Percentiles rank a stretch among this genome's conserved stretches.
Evolutionary conservation across 2,329 filamentous ascomycete species (phyloP).

Genomic region (Westerdykella sp.): DNA sequence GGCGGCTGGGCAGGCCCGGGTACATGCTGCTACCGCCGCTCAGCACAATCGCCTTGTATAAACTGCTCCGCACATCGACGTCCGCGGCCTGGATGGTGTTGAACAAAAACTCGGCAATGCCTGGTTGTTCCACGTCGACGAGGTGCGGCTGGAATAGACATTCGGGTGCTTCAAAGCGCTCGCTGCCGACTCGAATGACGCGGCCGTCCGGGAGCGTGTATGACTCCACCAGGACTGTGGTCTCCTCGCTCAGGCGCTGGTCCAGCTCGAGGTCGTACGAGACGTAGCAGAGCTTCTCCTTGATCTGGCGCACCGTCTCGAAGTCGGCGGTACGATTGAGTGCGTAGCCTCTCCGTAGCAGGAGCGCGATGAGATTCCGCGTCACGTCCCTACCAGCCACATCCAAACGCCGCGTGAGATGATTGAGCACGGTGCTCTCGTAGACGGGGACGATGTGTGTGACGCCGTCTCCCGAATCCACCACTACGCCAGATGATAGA

Average conservation of each 20-base stretch:
- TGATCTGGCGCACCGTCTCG: slow-evolving; percentile 96
- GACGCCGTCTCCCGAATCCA: slow-evolving; percentile 96
- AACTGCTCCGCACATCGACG: slow-evolving; percentile 84
- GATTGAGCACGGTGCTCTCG: slow-evolving; percentile 95
- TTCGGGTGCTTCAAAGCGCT: slow-evolving; percentile 95
- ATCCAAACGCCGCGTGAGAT: slow-evolving; percentile 87
- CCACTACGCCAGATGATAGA: slow-evolving; percentile 78
- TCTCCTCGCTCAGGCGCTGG: slow-evolving; percentile 93
- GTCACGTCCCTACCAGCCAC: slow-evolving; percentile 96
- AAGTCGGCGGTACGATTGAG: slow-evolving; percentile 98
- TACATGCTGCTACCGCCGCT: slow-evolving; percentile 99
- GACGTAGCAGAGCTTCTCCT: slow-evolving; percentile 99
- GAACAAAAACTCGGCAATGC: slow-evolving; percentile 95
- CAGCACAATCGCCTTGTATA: slow-evolving; percentile 96
- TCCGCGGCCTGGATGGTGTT: slow-evolving; percentile 97
- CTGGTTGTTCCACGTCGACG: slow-evolving; percentile 94
- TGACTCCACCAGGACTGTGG: slow-evolving; percentile 91
- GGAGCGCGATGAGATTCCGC: slow-evolving; percentile 92
- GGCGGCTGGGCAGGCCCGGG: slow-evolving; percentile 81
- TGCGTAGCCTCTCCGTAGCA: slow-evolving; percentile 88
- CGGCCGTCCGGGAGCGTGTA: slow-evolving; percentile 96
- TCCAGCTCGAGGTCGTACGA: slow-evolving; percentile 97
- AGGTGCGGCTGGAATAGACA: slow-evolving; percentile 98
- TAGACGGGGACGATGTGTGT: slow-evolving; percentile 98
- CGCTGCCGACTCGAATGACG: slow-evolving; percentile 91